phyloP scores from a whole-genome alignment of 2,329 filamentous ascomycete genomes.

The Pseudogymnoascus sp. region DNA sequence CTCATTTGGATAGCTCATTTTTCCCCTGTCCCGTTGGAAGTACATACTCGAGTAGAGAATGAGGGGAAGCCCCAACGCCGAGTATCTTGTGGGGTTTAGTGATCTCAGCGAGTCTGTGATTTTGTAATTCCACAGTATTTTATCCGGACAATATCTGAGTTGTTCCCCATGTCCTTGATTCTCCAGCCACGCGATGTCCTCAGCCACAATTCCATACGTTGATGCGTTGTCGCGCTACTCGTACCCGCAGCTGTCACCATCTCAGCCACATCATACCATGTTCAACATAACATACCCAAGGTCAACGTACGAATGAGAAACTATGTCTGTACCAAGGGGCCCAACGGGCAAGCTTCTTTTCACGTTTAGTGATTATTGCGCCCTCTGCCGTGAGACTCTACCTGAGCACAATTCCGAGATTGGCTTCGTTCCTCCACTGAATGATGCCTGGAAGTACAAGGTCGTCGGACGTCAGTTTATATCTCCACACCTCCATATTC shows the following conservation, averaged over 20 bases:
- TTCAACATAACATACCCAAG: background rate
- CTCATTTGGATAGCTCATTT: background rate
- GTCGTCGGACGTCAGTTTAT: constrained; percentile 4
- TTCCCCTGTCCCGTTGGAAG: background rate
- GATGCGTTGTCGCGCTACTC: background rate
- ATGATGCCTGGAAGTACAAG: constrained; percentile 3
- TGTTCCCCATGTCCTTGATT: background rate
- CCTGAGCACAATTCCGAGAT: background rate
- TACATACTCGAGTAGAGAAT: background rate
- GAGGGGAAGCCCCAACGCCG: background rate
- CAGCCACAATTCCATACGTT: background rate
- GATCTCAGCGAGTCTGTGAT: background rate
- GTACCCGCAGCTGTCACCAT: background rate
- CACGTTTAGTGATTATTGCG: background rate
- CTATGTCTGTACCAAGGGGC: background rate
- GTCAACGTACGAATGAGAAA: background rate
- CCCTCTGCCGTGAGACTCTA: background rate
- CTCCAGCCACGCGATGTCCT: background rate
- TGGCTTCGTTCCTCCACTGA: background rate
- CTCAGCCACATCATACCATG: background rate
- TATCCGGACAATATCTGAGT: background rate
- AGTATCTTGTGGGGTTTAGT: background rate
- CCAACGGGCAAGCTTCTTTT: background rate
- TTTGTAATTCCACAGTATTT: background rate
- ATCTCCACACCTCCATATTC: background rate